Percentiles rank a stretch among this genome's conserved stretches.
phyloP scores from a whole-genome alignment of 2,329 filamentous ascomycete genomes.

The Gliomastix tumulicola region DNA sequence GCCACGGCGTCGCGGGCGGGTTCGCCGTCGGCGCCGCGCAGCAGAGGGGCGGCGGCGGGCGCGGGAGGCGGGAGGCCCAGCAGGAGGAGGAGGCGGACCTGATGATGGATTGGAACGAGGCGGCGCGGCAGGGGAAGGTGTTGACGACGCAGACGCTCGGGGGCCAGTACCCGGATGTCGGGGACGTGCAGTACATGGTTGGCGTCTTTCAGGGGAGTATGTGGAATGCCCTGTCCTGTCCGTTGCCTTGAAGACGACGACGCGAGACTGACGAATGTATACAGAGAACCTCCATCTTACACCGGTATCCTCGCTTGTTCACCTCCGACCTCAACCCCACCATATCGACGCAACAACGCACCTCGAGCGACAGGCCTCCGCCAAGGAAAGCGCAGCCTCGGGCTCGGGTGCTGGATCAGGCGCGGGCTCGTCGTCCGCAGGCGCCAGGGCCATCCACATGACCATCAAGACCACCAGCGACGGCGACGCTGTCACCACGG shows the following conservation, averaged over 20 bases:
- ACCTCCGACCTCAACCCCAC: conserved; percentile 86
- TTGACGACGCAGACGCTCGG: conserved; percentile 78
- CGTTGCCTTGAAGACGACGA: background rate
- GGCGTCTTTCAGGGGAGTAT: conserved; percentile 80
- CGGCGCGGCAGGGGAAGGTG: conserved; percentile 63
- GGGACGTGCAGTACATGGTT: conserved; percentile 79
- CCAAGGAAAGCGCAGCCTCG: conserved; percentile 26
- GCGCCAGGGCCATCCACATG: conserved; percentile 76
- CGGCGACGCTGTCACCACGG: conserved; percentile 55
- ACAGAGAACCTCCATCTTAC: conserved; percentile 81
- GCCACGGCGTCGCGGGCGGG: conserved; percentile 64
- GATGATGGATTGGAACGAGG: conserved; percentile 56
- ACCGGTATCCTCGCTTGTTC: conserved; percentile 73
- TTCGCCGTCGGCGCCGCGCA: conserved; percentile 55
- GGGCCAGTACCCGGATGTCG: conserved; percentile 65
- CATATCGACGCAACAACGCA: conserved; percentile 83
- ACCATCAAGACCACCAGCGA: conserved; percentile 73
- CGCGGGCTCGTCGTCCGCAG: conserved; percentile 26
- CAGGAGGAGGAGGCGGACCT: conserved; percentile 37
- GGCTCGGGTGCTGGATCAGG: conserved; percentile 23
- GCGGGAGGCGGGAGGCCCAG: conserved; percentile 24
- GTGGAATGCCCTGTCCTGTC: conserved; percentile 17
- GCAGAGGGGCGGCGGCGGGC: conserved; percentile 23
- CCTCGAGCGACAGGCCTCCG: conserved; percentile 45
- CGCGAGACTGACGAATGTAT: conserved; percentile 9